phyloP scores from a whole-genome alignment of 1,284 basidiomycete genomes.

The Tylopilus microsporus region DNA sequence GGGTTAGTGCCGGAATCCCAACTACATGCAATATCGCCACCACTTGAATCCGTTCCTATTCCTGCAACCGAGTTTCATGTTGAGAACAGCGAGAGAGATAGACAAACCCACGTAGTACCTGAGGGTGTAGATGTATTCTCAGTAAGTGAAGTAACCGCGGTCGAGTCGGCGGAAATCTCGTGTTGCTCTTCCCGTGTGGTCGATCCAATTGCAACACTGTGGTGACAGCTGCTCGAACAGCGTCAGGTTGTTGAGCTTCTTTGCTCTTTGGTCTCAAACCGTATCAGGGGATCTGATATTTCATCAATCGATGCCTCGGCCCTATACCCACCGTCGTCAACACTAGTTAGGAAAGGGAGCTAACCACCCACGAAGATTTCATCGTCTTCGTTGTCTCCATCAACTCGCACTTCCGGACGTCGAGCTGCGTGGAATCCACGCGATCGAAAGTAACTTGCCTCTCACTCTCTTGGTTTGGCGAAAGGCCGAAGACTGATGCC shows the following conservation, averaged over 20 bases:
- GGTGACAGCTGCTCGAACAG: not conserved
- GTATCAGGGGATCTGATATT: not conserved
- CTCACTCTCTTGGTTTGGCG: not conserved
- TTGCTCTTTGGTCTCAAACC: not conserved
- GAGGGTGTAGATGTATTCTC: not conserved
- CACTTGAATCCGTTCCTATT: not conserved
- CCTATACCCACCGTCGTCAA: not conserved
- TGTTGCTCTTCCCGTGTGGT: not conserved
- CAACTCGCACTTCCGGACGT: not conserved
- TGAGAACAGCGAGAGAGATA: not conserved
- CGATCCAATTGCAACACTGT: not conserved
- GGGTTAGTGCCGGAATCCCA: not conserved
- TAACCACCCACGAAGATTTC: conserved; percentile 7
- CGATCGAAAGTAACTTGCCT: not conserved
- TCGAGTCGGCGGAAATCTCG: not conserved
- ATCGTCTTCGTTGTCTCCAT: not conserved
- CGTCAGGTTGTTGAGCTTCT: not conserved
- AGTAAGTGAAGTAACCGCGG: not conserved
- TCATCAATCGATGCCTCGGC: not conserved
- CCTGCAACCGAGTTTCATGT: not conserved
- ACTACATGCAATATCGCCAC: not conserved
- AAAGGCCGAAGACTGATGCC: too few species aligned
- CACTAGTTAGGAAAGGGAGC: not conserved
- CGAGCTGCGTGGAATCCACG: not conserved
- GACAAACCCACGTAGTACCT: conserved; percentile 1